Base-by-base conservation (phyloP, 495 filamentous ascomycete genomes). In the Hypoxylon crocopeplum region DNA sequence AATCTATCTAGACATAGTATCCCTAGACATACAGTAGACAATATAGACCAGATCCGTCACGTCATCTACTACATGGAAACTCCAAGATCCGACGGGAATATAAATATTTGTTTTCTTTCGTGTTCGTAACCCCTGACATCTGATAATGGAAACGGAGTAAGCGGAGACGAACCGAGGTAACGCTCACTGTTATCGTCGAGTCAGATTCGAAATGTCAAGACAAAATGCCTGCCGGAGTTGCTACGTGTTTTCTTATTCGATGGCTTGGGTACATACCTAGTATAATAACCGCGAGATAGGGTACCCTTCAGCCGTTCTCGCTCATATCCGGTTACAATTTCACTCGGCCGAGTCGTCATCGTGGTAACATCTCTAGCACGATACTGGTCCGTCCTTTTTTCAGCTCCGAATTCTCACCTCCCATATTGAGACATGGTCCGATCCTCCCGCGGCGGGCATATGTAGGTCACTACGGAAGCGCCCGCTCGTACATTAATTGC, bases 381-480 rank as follows among this genome's bases (percentile, higher is more conserved):
- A 56, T 44, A 44, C 39, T 55, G 39, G 39, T 16, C 47, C 52
- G 40, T 53, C 19, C 4, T 21, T 48, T 53, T 64, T 56, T 55
- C 61, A 64, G 61, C 55, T 50, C 60, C 60, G 48, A 40, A 40
- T 1, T 48, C 12, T 54, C 60, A 59, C 61, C 61, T 59, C 54
- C 48, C 60, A 7, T 16, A 45, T 58, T 55, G 20, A 58, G 60
- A 50, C 60, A 59, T 58, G 45, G 60, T 48, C 60, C 60, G 60
- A 55, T 58, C 60, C 48, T 64, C 61, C 61, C 61, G 61, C 55
- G 16, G 38, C 54, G 44, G 61, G 54, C 48, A 55, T 46, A 46
- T 44, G 33, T 59, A 45, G 6, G 50, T 42, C 50, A 25, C 19
- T 39, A 64, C 54, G 55, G 54, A 48, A 59, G 25, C 32, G 45